Base-by-base conservation (phyloP, 176 grass and related monocot genomes). In the Elaeis guineensis region DNA sequence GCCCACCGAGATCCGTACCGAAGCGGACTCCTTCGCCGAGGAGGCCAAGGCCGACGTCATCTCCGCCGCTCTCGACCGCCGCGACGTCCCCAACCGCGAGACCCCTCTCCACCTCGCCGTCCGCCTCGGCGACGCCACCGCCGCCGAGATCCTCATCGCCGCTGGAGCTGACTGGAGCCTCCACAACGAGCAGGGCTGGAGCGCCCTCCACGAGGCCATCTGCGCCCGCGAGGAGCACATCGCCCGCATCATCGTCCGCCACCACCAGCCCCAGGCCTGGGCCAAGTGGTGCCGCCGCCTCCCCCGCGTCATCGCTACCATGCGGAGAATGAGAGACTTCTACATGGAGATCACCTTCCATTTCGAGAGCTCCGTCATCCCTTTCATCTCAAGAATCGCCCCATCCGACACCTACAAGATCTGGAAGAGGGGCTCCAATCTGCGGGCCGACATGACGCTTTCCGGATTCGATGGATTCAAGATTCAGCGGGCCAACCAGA, bases 301-400 rank as follows among this genome's bases (percentile, higher is more conserved):
- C 48, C 64, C 63, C 19, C 64, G 49, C 2, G 16, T 66, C 6
- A 9, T 66, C 64, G 64, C 64, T 16, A 19, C 50, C 22, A 19
- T 66, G 49, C 50, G n/a, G 16, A 49, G 64, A 16, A 26, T 66
- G 23, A 22, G 50, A 16, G 64, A 66, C 64, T 53, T 66, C 24
- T 66, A 66, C 64, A 28, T 66, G 49, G 64, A 65, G 25, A 52
- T 66, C 64, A 53, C 20, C 49, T 66, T 66, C 64, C 50, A 66
- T 23, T 66, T 66, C 21, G 64, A 66, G 64, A 66, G 64, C 49
- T 53, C 64, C 15, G 16, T 66, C 14, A 52, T 66, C 50, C 64
- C 64, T n/a, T 66, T 53, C 50, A 18, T 66, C 50, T 53, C 50
- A 23, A 16, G 22, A 21, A 66, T 53, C 21, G 49, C 64, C 50